Percentiles rank a stretch among this genome's conserved stretches.
Evolutionary conservation across 148 eudicot genomes (phyloP).

Genomic region (Bassia scoparia): DNA sequence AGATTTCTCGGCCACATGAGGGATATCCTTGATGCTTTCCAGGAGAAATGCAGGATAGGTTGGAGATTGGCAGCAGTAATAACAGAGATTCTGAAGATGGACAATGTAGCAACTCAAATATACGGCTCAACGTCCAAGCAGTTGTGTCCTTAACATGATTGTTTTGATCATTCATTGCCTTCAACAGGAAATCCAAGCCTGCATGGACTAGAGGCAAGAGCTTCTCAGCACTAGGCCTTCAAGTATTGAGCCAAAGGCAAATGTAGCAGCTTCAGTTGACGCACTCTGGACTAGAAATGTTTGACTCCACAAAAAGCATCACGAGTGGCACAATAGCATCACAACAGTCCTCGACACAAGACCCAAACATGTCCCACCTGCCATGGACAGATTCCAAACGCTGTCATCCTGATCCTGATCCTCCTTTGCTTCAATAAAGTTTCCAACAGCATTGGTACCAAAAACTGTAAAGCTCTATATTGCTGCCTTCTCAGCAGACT

Average conservation of each 20-base stretch:
- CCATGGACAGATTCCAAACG: slow-evolving; percentile 68
- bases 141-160: slow-evolving; percentile 75
- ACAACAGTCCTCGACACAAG: slow-evolving; percentile 66
- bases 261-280: slow-evolving; percentile 71
- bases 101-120: slow-evolving; percentile 60
- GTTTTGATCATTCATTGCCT: slow-evolving; percentile 62
- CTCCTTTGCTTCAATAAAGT: slow-evolving; percentile 71
- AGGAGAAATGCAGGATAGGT: slow-evolving; percentile 38
- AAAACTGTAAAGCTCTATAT: slow-evolving; percentile 47
- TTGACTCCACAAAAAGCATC: slow-evolving; percentile 65
- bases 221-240: slow-evolving; percentile 62
- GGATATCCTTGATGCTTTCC: slow-evolving; percentile 52
- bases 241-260: slow-evolving; percentile 72
- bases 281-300: slow-evolving; percentile 55
- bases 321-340: slow-evolving; percentile 61
- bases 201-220: slow-evolving; percentile 54
- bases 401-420: slow-evolving; percentile 76
- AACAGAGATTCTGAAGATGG: slow-evolving; percentile 53
- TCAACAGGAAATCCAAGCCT: slow-evolving; percentile 54
- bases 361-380: slow-evolving; percentile 73
- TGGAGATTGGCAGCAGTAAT: slow-evolving; percentile 46
- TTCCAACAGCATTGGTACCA: slow-evolving; percentile 68
- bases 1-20: slow-evolving; percentile 61
- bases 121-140: slow-evolving; percentile 76
- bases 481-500: no score